A percentile compares a stretch with the other conserved stretches of the same genome.
These are phyloP conservation scores for Yueomyces sp. DNA, from an alignment of 1,139 yeast species.

Conservation along the genomic window DNA sequence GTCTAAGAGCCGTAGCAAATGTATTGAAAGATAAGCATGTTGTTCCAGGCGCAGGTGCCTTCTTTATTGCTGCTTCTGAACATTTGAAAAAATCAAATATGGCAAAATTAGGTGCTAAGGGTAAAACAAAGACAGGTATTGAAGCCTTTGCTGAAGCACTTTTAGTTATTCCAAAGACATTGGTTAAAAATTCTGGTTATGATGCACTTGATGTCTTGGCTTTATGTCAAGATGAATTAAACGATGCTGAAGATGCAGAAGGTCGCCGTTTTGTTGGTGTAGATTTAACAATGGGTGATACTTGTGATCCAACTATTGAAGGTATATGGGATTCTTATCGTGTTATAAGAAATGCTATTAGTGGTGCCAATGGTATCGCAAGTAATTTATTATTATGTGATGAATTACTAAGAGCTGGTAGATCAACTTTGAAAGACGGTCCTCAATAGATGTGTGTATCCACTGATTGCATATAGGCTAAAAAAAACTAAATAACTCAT, in stretches of 20 bases:
- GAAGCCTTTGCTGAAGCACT: constrained; percentile 90
- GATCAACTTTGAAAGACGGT: constrained; percentile 69
- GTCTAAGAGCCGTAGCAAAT: constrained; percentile 87
- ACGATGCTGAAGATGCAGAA: constrained; percentile 25
- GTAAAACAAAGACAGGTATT: constrained; percentile 81
- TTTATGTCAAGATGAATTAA: constrained; percentile 79
- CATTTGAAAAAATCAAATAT: constrained; percentile 40
- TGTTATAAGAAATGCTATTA: constrained; percentile 82
- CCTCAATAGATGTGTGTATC: constrained; percentile 12
- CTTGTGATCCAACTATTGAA: constrained; percentile 87
- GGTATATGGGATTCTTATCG: constrained; percentile 96
- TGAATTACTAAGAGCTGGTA: constrained; percentile 91
- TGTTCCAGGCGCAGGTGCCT: constrained; percentile 97
- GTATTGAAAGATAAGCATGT: constrained; percentile 75
- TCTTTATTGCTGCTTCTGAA: constrained; percentile 70
- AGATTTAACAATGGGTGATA: constrained; percentile 83
- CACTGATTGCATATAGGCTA: too few relatives aligned
- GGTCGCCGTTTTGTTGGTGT: constrained; percentile 83
- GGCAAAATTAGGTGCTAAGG: constrained; percentile 52
- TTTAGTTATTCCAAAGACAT: constrained; percentile 82
- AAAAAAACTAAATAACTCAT: too few relatives aligned
- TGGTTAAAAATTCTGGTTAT: constrained; percentile 85
- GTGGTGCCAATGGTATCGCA: constrained; percentile 91
- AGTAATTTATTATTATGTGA: constrained; percentile 87
- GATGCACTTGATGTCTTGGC: constrained; percentile 86